A percentile compares a stretch with the other conserved stretches of the same genome.
phyloP scores from a whole-genome alignment of 2,329 filamentous ascomycete species.

The Xylaria sp. region DNA sequence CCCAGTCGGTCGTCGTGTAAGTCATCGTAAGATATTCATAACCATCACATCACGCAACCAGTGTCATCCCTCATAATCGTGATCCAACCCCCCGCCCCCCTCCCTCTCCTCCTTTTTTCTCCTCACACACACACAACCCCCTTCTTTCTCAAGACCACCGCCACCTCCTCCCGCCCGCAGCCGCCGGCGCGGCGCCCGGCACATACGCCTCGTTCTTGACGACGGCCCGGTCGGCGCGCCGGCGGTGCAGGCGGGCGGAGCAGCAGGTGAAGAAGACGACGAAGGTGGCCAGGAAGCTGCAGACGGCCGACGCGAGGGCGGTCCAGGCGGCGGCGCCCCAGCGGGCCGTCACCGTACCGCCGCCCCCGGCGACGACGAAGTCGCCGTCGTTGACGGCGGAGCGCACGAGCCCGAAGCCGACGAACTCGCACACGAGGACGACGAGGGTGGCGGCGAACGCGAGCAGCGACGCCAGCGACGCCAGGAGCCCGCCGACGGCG shows the following conservation, averaged over 20 bases:
- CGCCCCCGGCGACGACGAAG: conserved; percentile 9
- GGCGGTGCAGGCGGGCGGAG: conserved; percentile 48
- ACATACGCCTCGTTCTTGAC: conserved; percentile 34
- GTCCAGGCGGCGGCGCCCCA: conserved; percentile 63
- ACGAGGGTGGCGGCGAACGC: conserved; percentile 47
- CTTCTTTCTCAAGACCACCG: too few relatives aligned
- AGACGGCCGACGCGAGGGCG: conserved; percentile 57
- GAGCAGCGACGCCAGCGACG: conserved; percentile 41
- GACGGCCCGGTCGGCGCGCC: conserved; percentile 32
- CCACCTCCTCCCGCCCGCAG: too few relatives aligned
- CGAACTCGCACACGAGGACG: conserved; percentile 49
- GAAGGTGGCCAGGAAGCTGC: conserved; percentile 56
- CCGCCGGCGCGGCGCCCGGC: too few relatives aligned
- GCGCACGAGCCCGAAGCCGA: conserved; percentile 42
- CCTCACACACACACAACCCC: too few relatives aligned
- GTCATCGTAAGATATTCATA: too few relatives aligned
- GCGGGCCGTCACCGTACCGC: conserved; percentile 39
- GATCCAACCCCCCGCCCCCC: too few relatives aligned
- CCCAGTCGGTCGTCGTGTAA: too few relatives aligned
- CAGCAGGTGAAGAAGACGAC: conserved; percentile 66
- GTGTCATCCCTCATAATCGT: too few relatives aligned
- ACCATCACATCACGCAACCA: too few relatives aligned
- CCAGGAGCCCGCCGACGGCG: conserved; percentile 45
- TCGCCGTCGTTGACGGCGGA: conserved; percentile 27
- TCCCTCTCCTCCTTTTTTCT: too few relatives aligned